Evolutionary conservation across 805 yeast species (phyloP).

Genomic region (Suhomyces xylopsoci): DNA sequence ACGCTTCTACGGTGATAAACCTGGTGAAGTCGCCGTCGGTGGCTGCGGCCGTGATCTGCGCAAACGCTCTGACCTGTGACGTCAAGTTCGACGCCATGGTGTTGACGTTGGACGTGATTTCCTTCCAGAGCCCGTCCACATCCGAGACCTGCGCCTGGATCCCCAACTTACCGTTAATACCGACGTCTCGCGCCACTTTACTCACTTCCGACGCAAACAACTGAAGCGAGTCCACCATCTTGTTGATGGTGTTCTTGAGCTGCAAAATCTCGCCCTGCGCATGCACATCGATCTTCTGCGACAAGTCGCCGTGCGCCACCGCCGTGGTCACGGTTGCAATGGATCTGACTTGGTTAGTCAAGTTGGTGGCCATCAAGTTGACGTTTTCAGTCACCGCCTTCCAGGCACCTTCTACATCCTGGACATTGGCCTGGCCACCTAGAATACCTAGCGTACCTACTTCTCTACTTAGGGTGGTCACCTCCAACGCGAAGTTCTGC

Average conservation of each 20-base stretch:
- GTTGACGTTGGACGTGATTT: slow-evolving; percentile 85
- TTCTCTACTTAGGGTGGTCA: slow-evolving; percentile 45
- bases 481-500: slow-evolving; percentile 46
- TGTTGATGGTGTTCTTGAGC: slow-evolving; percentile 79
- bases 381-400: slow-evolving; percentile 48
- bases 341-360: slow-evolving; percentile 76
- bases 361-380: slow-evolving; percentile 47
- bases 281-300: slow-evolving; percentile 81
- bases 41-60: slow-evolving; percentile 91
- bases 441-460: slow-evolving; percentile 47
- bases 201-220: slow-evolving; percentile 87
- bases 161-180: slow-evolving; percentile 89
- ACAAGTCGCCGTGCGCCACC: slow-evolving; percentile 85
- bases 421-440: slow-evolving; percentile 52
- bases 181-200: slow-evolving; percentile 87
- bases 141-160: slow-evolving; percentile 89
- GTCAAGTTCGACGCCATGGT: slow-evolving; percentile 94
- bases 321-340: slow-evolving; percentile 91
- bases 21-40: slow-evolving; percentile 91
- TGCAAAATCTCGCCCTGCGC: slow-evolving; percentile 90
- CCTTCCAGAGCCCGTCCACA: slow-evolving; percentile 91
- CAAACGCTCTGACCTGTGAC: slow-evolving; percentile 89
- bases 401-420: slow-evolving; percentile 51
- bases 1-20: slow-evolving; percentile 86
- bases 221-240: slow-evolving; percentile 89